Evolutionary conservation across 306 rosid species (phyloP), one percentile per base, ranked within the genome.

Genomic region (Trichosanthes cucumerina): DNA sequence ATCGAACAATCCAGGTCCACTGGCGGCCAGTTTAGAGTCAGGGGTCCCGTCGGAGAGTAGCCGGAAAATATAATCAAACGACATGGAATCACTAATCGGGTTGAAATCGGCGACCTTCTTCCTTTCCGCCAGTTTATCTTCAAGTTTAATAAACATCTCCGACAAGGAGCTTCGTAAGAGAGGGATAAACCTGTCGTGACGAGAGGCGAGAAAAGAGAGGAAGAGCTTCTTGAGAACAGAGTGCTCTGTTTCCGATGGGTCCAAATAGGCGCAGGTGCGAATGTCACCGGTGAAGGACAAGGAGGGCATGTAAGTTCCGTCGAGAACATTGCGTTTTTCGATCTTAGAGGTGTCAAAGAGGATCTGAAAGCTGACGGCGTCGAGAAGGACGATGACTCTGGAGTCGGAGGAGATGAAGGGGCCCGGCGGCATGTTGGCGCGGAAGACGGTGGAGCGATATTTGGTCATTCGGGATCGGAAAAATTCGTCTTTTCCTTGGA

Each of bases 301-400:
- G 65, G 98, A 84, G 9, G 98, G 93, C 96, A 91, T 93, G 91
- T 72, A 93, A 4, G 98, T 93, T 23, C 98, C 98, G 66, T 85
- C 89, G 16, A 93, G 85, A 46, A 93, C 83, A 80, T 90, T 47
- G 0, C 81, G 86, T 38, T 90, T 93, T 19, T 85, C 84, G 63
- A 93, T 95, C 10, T 83, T 91, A 28, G 46, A 0, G 21, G 33
- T 88, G 86, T 93, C 90, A 11, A 93, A 84, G 56, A 93, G 93
- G 28, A 87, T 54, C 0, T 88, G 90, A 71, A 91, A 93, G 19
- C 88, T 91, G 5, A 73, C 7, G 12, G 86, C 95, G 58, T 93
- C 98, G 1, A 93, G 80, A 0, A 93, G 78, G 13, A 82, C 84
- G 2, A 93, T 1, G 82, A 91, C 98, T 34, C 79, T 78, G 0